Base-by-base conservation (phyloP, 495 filamentous ascomycete species). In the Pseudoneurospora amorphoporcata region DNA sequence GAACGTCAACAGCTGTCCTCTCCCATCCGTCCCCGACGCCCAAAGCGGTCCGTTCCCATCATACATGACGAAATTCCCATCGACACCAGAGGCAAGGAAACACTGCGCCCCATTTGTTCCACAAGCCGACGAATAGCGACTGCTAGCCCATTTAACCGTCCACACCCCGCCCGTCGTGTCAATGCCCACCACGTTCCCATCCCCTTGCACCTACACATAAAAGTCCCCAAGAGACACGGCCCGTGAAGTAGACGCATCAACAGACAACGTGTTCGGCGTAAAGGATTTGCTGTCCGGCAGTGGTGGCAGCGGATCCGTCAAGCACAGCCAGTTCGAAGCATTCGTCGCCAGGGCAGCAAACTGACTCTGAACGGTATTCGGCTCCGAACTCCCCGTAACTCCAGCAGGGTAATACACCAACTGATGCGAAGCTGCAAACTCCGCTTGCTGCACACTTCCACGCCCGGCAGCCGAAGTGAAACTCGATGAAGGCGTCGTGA, bases 161-260 rank as follows among this genome's bases (percentile, higher is more conserved):
- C 70, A 74, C 19, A 72, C 70, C 8, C 70, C 73, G 23, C 16
- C 68, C 0, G 73, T 74, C 17, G 73, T 74, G 61, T 75, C 73
- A 38, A 71, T 42, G n/a, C 73, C 71, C 14, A 75, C 73, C 10
- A 75, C 69, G 61, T 75, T 75, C 9, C 73, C 73, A 43, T 75
- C 73, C n/a, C 73, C 71, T 39, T 75, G 73, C 42, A 75, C 45
- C 39, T 75, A 71, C 16, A 75, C 71, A 17, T 69, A 71, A 32
- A 75, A 75, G 65, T 75, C 47, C 37, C 39, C 42, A 38, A 72
- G 69, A 35, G 69, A 29, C 3, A 43, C 68, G 1, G 69, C 71
- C 39, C 39, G 17, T 3, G 53, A 71, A 0, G 37, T 40, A 4
- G 53, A 37, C 9, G 71, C 73, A 8, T 43, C 70, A 5, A 75